Conservation (phyloP, 495 filamentous ascomycete species). For the Schizothecium vesticola region DNA sequence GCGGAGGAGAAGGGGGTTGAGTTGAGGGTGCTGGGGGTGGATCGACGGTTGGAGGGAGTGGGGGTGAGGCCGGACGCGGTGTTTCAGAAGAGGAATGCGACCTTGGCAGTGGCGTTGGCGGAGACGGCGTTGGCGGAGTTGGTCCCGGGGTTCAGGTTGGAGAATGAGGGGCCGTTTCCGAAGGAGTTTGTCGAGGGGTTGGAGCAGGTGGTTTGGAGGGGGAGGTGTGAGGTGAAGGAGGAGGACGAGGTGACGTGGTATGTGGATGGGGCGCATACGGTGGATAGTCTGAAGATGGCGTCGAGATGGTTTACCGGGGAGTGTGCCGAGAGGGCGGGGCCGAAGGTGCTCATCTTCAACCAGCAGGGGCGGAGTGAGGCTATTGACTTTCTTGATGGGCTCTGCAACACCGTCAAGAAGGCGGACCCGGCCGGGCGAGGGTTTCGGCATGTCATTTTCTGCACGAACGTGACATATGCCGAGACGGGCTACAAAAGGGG, state of each 20-base stretch:
- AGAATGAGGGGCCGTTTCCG: constrained; percentile 42
- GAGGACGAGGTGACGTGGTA: constrained; percentile 73
- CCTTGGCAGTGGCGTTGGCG: constrained; percentile 71
- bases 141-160: constrained; percentile 27
- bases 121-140: constrained; percentile 51
- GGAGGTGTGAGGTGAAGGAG: constrained; percentile 72
- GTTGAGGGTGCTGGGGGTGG: constrained; percentile 55
- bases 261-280: constrained; percentile 87
- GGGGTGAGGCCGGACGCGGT: constrained; percentile 68
- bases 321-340: constrained; percentile 36
- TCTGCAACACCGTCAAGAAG: constrained; percentile 50
- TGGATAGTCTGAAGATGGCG: constrained; percentile 76
- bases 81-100: constrained; percentile 86
- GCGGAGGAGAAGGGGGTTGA: constrained; percentile 60
- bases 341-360: constrained; percentile 85
- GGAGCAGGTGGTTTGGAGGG: constrained; percentile 67
- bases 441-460: constrained; percentile 83
- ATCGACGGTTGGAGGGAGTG: constrained; percentile 60
- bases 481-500: constrained; percentile 58
- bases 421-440: constrained; percentile 39
- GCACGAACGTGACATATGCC: constrained; percentile 78
- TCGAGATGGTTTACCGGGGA: constrained; percentile 68
- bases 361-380: constrained; percentile 86
- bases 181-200: constrained; percentile 68
- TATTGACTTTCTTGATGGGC: constrained; percentile 58